These are phyloP conservation scores for Gracilaria gracilis DNA, from an alignment of 23 red algal genomes.

Conservation along the genomic window DNA sequence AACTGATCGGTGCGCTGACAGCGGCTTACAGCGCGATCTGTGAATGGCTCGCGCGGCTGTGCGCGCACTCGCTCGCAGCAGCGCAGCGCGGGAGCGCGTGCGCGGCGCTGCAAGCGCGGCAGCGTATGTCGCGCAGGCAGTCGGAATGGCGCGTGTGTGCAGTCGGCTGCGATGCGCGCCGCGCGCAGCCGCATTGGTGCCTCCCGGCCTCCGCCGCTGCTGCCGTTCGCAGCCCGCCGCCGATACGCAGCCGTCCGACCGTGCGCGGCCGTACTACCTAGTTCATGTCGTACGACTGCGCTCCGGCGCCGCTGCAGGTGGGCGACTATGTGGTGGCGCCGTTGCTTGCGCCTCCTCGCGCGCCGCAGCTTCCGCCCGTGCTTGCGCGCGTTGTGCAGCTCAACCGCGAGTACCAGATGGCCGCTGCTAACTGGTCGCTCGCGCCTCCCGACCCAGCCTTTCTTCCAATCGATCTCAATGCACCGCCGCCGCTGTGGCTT, in stretches of 20 bases:
- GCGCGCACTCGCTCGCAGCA: background rate
- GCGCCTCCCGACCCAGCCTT: background rate
- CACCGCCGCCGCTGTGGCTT: slow-evolving; percentile 7
- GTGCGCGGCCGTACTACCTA: too few species aligned
- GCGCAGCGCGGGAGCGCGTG: too few species aligned
- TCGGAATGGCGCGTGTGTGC: too few species aligned
- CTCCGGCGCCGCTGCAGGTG: slow-evolving; percentile 8
- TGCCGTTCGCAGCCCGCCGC: background rate
- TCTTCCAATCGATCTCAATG: slow-evolving; percentile 22
- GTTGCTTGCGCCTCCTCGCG: background rate
- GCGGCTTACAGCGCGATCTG: background rate
- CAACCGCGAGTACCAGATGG: background rate
- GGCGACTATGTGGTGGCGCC: slow-evolving; percentile 31
- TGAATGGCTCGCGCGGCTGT: background rate
- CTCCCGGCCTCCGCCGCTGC: background rate
- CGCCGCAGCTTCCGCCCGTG: background rate
- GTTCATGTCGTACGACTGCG: background rate
- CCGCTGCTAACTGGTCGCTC: background rate
- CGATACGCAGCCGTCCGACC: background rate
- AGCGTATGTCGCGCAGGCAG: too few species aligned
- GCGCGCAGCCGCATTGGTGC: background rate
- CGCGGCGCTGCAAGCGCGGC: too few species aligned
- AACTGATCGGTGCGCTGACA: background rate
- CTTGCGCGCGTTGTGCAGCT: slow-evolving; percentile 23
- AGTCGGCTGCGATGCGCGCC: too few species aligned